Evolutionary conservation across 1,284 basidiomycete genomes (phyloP).

Genomic region (Melampsora larici-populina): DNA sequence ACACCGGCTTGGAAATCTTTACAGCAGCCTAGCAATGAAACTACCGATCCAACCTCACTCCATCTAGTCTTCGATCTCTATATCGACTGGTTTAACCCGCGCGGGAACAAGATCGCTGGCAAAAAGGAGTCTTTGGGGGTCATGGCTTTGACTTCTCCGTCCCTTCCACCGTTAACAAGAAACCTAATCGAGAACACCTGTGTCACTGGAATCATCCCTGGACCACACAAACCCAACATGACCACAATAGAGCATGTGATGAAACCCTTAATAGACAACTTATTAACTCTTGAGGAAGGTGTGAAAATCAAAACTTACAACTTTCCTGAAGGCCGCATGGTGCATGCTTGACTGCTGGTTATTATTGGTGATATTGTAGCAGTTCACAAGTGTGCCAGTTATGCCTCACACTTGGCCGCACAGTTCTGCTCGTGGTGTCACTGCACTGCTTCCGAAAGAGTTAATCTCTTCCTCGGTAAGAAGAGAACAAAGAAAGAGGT

Average conservation of each 20-base stretch:
- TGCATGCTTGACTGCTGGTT: background rate
- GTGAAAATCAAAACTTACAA: background rate
- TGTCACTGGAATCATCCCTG: slow-evolving; percentile 13
- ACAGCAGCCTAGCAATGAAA: background rate
- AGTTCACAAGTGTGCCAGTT: slow-evolving; percentile 19
- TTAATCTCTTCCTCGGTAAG: background rate
- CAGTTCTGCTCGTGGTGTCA: slow-evolving; percentile 21
- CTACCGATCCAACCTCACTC: too few relatives aligned
- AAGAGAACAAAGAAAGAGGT: background rate
- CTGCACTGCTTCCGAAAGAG: too few relatives aligned
- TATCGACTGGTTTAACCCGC: slow-evolving; percentile 31
- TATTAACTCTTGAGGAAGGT: background rate
- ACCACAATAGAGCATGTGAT: background rate
- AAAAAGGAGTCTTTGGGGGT: slow-evolving; percentile 10
- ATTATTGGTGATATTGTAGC: slow-evolving; percentile 27
- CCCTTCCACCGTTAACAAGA: background rate
- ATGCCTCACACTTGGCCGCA: slow-evolving; percentile 3
- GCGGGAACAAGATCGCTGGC: slow-evolving; percentile 12
- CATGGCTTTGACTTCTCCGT: slow-evolving; percentile 8
- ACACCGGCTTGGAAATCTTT: background rate
- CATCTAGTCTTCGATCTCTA: slow-evolving; percentile 5
- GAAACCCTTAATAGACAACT: background rate
- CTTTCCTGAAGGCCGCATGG: background rate
- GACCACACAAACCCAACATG: slow-evolving; percentile 7
- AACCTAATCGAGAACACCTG: slow-evolving; percentile 6